Conservation (phyloP, 768 basidiomycete genomes). For the Rhodosporidiobolus odoratus region DNA sequence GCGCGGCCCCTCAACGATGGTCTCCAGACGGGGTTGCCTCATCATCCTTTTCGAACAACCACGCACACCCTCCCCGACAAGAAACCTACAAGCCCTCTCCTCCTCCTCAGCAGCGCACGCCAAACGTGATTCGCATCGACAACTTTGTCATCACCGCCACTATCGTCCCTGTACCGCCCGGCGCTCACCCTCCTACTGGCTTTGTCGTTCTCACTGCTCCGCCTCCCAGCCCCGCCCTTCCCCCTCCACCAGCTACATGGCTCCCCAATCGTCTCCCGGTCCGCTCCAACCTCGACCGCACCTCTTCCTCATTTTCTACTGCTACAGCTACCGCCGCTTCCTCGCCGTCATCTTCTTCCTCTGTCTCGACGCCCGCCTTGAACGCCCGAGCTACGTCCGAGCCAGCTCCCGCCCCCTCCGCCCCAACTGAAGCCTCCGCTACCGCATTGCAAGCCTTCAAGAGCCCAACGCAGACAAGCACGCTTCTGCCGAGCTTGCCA, state of each 20-base stretch:
- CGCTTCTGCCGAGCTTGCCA: neutral
- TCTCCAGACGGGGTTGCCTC: no score
- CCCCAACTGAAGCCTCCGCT: neutral
- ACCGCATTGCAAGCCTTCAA: neutral
- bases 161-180: neutral
- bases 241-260: neutral
- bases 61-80: neutral
- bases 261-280: neutral
- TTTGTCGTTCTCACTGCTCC: conserved; percentile 9
- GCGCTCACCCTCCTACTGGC: neutral
- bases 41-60: no score
- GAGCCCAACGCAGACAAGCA: neutral
- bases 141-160: neutral
- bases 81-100: no score
- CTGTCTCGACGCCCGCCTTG: neutral
- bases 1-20: no score
- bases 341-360: no score
- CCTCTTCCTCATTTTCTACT: neutral
- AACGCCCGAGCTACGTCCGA: neutral
- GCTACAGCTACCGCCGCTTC: no score
- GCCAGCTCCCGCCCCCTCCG: neutral
- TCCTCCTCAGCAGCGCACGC: no score
- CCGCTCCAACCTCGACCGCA: neutral
- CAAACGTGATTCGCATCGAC: neutral
- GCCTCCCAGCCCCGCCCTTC: neutral